Conservation (phyloP, 805 yeast genomes). For the Wickerhamomyces silvicola region DNA sequence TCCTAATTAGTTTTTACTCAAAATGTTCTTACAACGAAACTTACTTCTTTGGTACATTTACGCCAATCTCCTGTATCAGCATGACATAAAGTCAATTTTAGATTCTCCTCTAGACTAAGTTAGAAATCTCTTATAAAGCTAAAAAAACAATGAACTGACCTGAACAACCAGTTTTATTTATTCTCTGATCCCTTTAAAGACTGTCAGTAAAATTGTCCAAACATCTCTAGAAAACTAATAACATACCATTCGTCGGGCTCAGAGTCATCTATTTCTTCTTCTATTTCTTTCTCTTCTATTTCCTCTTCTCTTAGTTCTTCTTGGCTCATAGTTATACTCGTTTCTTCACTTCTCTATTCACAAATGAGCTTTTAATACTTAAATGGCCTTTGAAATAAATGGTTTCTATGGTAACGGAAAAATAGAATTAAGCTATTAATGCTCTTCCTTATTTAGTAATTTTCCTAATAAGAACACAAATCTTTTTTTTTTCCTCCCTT, state of each 20-base stretch:
- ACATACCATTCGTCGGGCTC: constrained; percentile 66
- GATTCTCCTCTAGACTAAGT: constrained; percentile 46
- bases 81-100: constrained; percentile 66
- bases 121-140: constrained; percentile 1
- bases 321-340: constrained; percentile 1
- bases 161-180: constrained; percentile 68
- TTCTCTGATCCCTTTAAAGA: constrained; percentile 55
- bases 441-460: no score
- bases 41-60: constrained; percentile 56
- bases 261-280: constrained; percentile 38
- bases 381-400: no score
- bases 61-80: constrained; percentile 84
- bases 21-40: constrained; percentile 16
- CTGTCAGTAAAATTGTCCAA: not conserved
- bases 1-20: no score
- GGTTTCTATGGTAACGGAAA: no score
- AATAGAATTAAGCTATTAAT: no score
- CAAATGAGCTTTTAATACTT: not conserved
- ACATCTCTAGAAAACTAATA: no score
- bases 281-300: constrained; percentile 17
- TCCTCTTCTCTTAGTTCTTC: no score
- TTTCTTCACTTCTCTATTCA: not conserved
- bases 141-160: constrained; percentile 27
- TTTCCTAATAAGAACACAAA: no score
- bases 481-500: no score